Conservation (phyloP, 306 rosid genomes). For the Cicer judaicum region DNA sequence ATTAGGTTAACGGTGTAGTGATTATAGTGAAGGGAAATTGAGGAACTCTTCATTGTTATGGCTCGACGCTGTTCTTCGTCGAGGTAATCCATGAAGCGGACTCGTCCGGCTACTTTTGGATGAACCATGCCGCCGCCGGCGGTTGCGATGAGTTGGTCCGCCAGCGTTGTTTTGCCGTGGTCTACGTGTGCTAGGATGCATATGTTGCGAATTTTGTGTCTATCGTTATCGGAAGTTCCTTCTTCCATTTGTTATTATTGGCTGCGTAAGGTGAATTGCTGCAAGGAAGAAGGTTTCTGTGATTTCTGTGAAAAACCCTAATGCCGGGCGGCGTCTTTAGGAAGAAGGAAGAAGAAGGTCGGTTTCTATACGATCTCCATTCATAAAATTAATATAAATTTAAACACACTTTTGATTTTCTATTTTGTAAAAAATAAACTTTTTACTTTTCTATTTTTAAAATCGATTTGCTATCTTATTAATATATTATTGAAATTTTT, state of each 20-base stretch:
- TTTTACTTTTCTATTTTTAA: too few relatives aligned
- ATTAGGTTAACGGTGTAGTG: conserved; percentile 70
- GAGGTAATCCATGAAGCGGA: conserved; percentile 86
- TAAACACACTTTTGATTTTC: too few relatives aligned
- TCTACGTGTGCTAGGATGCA: conserved; percentile 91
- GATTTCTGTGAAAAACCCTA: conserved; percentile 1
- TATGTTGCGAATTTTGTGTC: conserved; percentile 67
- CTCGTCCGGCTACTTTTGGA: conserved; percentile 81
- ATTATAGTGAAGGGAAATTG: conserved; percentile 58
- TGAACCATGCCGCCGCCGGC: conserved; percentile 72
- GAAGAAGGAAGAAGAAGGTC: neutral
- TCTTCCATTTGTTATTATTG: conserved; percentile 44
- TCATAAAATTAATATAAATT: too few relatives aligned
- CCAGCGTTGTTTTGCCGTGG: conserved; percentile 92
- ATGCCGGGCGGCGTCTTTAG: neutral
- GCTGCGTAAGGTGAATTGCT: neutral
- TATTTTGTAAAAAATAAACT: too few relatives aligned
- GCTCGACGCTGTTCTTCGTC: conserved; percentile 91
- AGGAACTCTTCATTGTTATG: conserved; percentile 93
- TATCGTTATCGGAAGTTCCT: conserved; percentile 40
- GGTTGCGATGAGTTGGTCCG: conserved; percentile 84
- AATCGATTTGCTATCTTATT: too few relatives aligned
- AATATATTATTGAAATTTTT: too few relatives aligned
- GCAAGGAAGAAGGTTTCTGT: neutral
- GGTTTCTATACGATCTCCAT: neutral